These are phyloP conservation scores for Lomentospora prolificans DNA, from an alignment of 2,329 filamentous ascomycete genomes.

Conservation along the genomic window DNA sequence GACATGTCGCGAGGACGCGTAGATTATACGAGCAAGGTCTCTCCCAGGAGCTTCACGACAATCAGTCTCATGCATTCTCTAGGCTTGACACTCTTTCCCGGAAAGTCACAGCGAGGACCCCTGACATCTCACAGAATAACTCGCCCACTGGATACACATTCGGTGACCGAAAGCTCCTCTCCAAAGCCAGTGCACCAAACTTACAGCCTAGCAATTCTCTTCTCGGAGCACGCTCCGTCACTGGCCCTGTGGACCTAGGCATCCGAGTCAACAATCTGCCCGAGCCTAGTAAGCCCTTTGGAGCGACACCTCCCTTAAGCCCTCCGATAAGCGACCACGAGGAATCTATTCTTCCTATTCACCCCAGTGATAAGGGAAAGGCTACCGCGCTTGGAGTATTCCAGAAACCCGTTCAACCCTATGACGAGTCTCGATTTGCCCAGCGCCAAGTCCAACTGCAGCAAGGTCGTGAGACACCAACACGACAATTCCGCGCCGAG, in stretches of 20 bases:
- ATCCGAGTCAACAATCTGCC: slow-evolving; percentile 16
- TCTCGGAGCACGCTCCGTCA: slow-evolving; percentile 6
- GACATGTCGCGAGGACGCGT: slow-evolving; percentile 56
- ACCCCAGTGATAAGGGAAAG: slow-evolving; percentile 70
- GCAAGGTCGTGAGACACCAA: slow-evolving; percentile 58
- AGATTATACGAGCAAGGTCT: slow-evolving; percentile 77
- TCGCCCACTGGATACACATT: slow-evolving; percentile 35
- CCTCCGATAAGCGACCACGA: slow-evolving; percentile 60
- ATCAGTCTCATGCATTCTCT: slow-evolving; percentile 67
- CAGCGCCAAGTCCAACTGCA: slow-evolving; percentile 76
- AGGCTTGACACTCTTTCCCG: slow-evolving; percentile 70
- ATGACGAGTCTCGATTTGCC: slow-evolving; percentile 77
- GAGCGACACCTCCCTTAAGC: slow-evolving; percentile 29
- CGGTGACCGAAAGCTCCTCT: slow-evolving; percentile 34
- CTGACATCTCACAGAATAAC: slow-evolving; percentile 32
- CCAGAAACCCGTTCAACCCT: slow-evolving; percentile 63
- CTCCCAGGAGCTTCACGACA: slow-evolving; percentile 69
- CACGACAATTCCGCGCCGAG: slow-evolving; percentile 33
- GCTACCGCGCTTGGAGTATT: slow-evolving; percentile 58
- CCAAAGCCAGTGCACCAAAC: slow-evolving; percentile 59
- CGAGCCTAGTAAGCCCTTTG: slow-evolving; percentile 19
- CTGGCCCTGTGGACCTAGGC: slow-evolving; percentile 10
- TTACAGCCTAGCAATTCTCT: slow-evolving; percentile 24
- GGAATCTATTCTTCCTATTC: slow-evolving; percentile 57
- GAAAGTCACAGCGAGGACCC: slow-evolving; percentile 42